These are phyloP conservation scores for Lojkania enalia DNA, from an alignment of 2,329 filamentous ascomycete genomes.

Conservation along the genomic window DNA sequence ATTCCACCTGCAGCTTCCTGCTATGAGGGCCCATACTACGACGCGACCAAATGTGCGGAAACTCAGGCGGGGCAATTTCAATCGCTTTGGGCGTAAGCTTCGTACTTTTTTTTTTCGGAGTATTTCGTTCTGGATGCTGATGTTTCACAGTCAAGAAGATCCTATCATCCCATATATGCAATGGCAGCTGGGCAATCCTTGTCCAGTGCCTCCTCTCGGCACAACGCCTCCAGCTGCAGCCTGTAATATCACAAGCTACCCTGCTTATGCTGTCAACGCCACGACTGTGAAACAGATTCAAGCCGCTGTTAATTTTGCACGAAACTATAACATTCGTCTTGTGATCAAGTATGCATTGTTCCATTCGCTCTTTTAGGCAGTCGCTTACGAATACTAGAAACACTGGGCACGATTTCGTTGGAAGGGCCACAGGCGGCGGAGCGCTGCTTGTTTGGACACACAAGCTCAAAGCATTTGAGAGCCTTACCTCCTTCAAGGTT, in stretches of 20 bases:
- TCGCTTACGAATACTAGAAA: slow-evolving; percentile 22
- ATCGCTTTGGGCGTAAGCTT: slow-evolving; percentile 25
- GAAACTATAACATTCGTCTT: slow-evolving; percentile 34
- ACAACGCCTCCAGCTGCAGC: slow-evolving; percentile 8
- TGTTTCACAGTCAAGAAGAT: slow-evolving; percentile 24
- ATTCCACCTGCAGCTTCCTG: slow-evolving; percentile 33
- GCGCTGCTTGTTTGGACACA: slow-evolving; percentile 33
- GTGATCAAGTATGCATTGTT: slow-evolving; percentile 28
- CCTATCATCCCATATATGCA: slow-evolving; percentile 25
- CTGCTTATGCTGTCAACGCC: slow-evolving; percentile 30
- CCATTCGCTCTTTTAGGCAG: background rate
- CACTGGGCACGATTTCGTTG: slow-evolving; percentile 35
- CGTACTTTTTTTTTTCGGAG: background rate
- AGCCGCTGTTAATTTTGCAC: slow-evolving; percentile 35
- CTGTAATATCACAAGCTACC: slow-evolving; percentile 27
- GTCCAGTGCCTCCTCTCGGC: slow-evolving; percentile 6
- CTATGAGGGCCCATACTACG: slow-evolving; percentile 26
- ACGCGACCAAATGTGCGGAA: slow-evolving; percentile 20
- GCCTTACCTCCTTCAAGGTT: slow-evolving; percentile 21
- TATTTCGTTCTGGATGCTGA: background rate
- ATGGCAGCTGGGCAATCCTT: slow-evolving; percentile 25
- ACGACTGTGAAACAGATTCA: slow-evolving; percentile 31
- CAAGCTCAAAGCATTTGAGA: slow-evolving; percentile 29
- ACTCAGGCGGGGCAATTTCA: slow-evolving; percentile 14
- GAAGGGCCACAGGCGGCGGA: slow-evolving; percentile 33